phyloP scores from a whole-genome alignment of 1,284 basidiomycete genomes.

The Cryptococcus sp. region DNA sequence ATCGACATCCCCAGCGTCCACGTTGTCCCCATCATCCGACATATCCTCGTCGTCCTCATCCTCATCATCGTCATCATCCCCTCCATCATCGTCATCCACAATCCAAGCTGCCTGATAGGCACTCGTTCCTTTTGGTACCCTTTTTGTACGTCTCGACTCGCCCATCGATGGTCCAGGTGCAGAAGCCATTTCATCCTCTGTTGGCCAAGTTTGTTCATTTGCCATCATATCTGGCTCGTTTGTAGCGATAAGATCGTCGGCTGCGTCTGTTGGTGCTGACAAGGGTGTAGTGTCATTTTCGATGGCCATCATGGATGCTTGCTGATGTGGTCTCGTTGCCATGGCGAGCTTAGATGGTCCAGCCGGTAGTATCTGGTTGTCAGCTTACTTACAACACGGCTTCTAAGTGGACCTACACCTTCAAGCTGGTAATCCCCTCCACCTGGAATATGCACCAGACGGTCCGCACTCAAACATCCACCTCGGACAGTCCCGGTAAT shows the following conservation, averaged over 20 bases:
- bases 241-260: conserved; percentile 81
- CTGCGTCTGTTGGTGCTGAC: conserved; percentile 57
- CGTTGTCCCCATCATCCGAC: conserved; percentile 20
- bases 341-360: conserved; percentile 22
- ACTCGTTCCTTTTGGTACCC: conserved; percentile 82
- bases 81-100: conserved; percentile 63
- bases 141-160: conserved; percentile 53
- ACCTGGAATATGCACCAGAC: conserved; percentile 83
- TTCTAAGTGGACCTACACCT: conserved; percentile 54
- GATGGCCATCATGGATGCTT: conserved; percentile 24
- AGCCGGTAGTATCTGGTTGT: conserved; percentile 28
- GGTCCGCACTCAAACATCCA: conserved; percentile 69
- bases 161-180: conserved; percentile 50
- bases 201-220: conserved; percentile 98
- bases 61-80: conserved; percentile 54
- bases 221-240: conserved; percentile 84
- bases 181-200: conserved; percentile 82
- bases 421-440: conserved; percentile 83
- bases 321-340: conserved; percentile 29
- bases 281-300: conserved; percentile 24
- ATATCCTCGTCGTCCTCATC: conserved; percentile 50
- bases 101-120: conserved; percentile 94
- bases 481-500: conserved; percentile 85
- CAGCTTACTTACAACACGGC: neutral
- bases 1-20: conserved; percentile 30